A percentile compares a stretch with the other conserved stretches of the same genome.
These are phyloP conservation scores for Podila epigama DNA, from an alignment of 192 early-diverging fungal genomes.

Conservation along the genomic window DNA sequence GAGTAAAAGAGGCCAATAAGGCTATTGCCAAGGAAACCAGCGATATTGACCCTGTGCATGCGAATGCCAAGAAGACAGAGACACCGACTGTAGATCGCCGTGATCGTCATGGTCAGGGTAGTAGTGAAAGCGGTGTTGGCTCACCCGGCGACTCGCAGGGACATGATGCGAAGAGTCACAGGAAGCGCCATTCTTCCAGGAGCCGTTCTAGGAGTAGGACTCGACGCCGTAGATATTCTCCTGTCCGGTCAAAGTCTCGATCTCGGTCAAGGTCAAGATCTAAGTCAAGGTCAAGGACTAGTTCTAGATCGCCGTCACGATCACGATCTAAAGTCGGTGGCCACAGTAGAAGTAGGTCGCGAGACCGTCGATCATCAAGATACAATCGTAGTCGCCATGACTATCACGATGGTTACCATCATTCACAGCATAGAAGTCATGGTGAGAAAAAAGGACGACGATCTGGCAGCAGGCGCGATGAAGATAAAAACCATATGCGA, in stretches of 20 bases:
- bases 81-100: not conserved
- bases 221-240: not conserved
- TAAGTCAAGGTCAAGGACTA: not conserved
- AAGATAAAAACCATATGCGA: too few species aligned
- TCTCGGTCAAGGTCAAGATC: constrained; percentile 4
- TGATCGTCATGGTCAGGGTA: not conserved
- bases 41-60: not conserved
- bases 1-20: not conserved
- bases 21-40: not conserved
- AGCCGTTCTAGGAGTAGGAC: not conserved
- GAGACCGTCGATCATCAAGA: too few species aligned
- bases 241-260: too few species aligned
- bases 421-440: too few species aligned
- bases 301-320: constrained; percentile 8
- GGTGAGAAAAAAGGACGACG: too few species aligned
- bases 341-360: not conserved
- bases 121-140: too few species aligned
- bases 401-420: too few species aligned
- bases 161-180: not conserved
- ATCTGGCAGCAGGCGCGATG: too few species aligned
- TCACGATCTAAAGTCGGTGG: not conserved
- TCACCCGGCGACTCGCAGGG: too few species aligned
- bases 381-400: too few species aligned
- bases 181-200: not conserved
- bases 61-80: not conserved